Conservation (phyloP, 2,329 filamentous ascomycete genomes). For the Trichoderma guizhouense region DNA sequence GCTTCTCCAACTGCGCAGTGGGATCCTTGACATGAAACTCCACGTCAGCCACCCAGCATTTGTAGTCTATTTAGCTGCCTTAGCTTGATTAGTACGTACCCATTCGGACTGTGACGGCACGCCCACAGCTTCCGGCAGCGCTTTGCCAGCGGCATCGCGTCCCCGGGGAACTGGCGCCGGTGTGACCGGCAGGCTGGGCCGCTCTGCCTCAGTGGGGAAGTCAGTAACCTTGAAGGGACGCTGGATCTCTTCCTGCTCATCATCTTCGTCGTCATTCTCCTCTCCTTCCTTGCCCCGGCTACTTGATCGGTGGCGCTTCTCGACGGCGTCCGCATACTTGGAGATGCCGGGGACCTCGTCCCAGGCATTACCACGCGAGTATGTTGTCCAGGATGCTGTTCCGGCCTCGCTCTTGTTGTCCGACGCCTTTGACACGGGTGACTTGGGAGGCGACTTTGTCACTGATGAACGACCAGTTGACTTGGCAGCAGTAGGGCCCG, state of each 20-base stretch:
- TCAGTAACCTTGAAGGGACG: slow-evolving; percentile 70
- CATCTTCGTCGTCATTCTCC: slow-evolving; percentile 2
- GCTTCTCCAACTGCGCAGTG: slow-evolving; percentile 63
- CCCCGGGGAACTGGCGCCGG: slow-evolving; percentile 71
- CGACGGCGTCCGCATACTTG: slow-evolving; percentile 75
- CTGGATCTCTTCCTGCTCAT: slow-evolving; percentile 23
- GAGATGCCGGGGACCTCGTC: slow-evolving; percentile 87
- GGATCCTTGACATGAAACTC: slow-evolving; percentile 61
- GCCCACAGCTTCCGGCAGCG: slow-evolving; percentile 72
- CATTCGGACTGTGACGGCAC: slow-evolving; percentile 87
- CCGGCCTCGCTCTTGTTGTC: slow-evolving; percentile 36
- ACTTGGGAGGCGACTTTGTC: slow-evolving; percentile 26
- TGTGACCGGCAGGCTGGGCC: slow-evolving; percentile 86
- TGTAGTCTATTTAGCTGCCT: slow-evolving; percentile 49
- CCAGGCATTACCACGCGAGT: slow-evolving; percentile 83
- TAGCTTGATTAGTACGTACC: slow-evolving; percentile 71
- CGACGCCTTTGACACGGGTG: slow-evolving; percentile 21
- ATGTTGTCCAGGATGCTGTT: slow-evolving; percentile 66
- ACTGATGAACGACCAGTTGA: slow-evolving; percentile 25
- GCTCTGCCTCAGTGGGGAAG: slow-evolving; percentile 78
- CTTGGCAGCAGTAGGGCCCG: neutral
- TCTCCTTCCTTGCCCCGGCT: slow-evolving; percentile 24
- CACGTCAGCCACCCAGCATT: slow-evolving; percentile 54
- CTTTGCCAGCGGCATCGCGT: slow-evolving; percentile 52
- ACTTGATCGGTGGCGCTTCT: slow-evolving; percentile 51